A percentile compares a stretch with the other conserved stretches of the same genome.
phyloP scores from a whole-genome alignment of 2,329 filamentous ascomycete genomes.

The Trichothecium roseum region DNA sequence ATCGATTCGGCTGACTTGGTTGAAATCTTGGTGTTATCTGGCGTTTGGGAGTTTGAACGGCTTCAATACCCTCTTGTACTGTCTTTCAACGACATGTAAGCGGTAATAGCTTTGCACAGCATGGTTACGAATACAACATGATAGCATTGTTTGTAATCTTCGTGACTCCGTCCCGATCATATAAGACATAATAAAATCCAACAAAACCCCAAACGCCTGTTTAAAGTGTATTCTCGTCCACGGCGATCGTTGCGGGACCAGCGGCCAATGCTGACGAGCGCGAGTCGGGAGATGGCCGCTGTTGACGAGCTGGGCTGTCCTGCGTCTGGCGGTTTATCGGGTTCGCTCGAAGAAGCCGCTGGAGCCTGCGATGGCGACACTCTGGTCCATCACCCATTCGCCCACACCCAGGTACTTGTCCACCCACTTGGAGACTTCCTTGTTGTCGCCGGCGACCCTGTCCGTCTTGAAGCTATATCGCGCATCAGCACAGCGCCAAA shows the following conservation, averaged over 20 bases:
- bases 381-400: slow-evolving; percentile 98
- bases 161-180: no score
- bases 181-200: slow-evolving; percentile 10
- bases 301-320: neutral
- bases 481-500: neutral
- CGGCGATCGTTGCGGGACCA: no score
- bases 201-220: slow-evolving; percentile 7
- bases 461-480: slow-evolving; percentile 73
- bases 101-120: neutral
- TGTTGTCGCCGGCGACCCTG: slow-evolving; percentile 66
- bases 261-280: neutral
- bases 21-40: no score
- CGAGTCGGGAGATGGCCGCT: neutral
- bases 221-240: no score
- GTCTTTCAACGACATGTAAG: no score
- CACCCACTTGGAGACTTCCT: slow-evolving; percentile 78
- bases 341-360: slow-evolving; percentile 88
- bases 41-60: no score
- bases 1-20: no score
- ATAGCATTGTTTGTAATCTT: slow-evolving; percentile 5
- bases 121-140: neutral
- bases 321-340: slow-evolving; percentile 41
- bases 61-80: no score
- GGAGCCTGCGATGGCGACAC: slow-evolving; percentile 79
- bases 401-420: slow-evolving; percentile 89